These are phyloP conservation scores for Eimeria maxima DNA, from an alignment of 169 alveolate genomes.

Conservation along the genomic window DNA sequence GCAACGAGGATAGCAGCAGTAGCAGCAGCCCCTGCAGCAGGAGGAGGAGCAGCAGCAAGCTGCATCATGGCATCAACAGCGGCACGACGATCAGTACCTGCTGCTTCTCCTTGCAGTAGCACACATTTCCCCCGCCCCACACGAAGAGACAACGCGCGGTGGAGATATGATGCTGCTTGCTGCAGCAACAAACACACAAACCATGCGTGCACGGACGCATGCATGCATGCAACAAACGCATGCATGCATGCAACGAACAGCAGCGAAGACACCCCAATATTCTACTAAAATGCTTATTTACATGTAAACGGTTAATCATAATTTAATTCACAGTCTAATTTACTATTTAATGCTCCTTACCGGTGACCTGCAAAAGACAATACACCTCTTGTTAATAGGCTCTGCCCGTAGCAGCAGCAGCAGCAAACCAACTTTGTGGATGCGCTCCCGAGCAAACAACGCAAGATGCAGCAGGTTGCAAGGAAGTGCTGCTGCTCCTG, in stretches of 20 bases:
- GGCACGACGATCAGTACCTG: background rate
- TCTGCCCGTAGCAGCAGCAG: constrained; percentile 47
- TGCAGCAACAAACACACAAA: background rate
- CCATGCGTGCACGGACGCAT: no score
- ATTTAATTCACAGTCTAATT: background rate
- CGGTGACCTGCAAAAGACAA: constrained; percentile 66
- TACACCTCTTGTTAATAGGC: constrained; percentile 65
- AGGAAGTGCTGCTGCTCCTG: background rate
- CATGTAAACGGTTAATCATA: background rate
- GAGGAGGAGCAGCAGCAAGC: background rate
- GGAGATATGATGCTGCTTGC: background rate
- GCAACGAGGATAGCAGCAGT: constrained; percentile 42
- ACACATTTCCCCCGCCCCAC: background rate
- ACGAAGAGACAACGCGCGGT: constrained; percentile 23
- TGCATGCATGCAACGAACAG: background rate
- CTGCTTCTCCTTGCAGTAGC: background rate
- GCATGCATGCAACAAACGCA: no score
- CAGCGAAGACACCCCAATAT: background rate
- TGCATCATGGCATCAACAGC: constrained; percentile 28
- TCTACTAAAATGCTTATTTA: no score
- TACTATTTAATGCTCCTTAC: background rate
- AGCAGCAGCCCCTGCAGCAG: background rate
- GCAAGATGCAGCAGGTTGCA: background rate
- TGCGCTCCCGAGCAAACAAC: background rate
- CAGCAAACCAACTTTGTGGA: background rate